A percentile compares a stretch with the other conserved stretches of the same genome.
Evolutionary conservation across 768 basidiomycete species (phyloP).

Genomic region (Candolleomyces aberdarensis): DNA sequence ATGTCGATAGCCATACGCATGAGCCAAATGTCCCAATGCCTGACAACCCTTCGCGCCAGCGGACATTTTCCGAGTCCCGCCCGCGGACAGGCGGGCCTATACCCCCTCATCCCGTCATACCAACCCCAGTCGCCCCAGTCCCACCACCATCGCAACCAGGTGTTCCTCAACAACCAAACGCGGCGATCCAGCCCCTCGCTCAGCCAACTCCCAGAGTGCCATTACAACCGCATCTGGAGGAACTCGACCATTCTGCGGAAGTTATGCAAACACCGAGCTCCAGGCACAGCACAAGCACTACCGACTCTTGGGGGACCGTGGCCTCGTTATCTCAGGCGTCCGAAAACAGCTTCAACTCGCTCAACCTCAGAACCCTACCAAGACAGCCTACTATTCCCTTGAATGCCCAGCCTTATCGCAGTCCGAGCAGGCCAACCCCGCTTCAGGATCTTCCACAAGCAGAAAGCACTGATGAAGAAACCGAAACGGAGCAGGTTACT

Average conservation of each 20-base stretch:
- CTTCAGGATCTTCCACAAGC: neutral
- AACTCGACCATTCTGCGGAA: neutral
- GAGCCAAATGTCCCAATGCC: neutral
- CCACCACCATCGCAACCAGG: neutral
- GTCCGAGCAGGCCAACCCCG: neutral
- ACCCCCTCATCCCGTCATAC: neutral
- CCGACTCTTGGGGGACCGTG: constrained; percentile 5
- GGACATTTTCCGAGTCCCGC: neutral
- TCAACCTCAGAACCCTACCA: neutral
- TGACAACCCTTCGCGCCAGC: neutral
- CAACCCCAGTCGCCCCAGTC: neutral
- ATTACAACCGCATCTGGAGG: neutral
- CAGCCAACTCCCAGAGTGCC: constrained; percentile 1
- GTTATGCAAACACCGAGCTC: constrained; percentile 1
- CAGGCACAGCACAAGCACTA: constrained; percentile 2
- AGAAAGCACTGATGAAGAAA: neutral
- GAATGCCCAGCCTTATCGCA: neutral
- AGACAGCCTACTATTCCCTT: neutral
- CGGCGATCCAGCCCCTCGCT: neutral
- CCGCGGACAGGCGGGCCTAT: neutral
- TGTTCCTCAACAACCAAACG: neutral
- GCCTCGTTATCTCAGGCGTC: neutral
- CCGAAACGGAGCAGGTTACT: neutral
- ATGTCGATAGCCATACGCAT: neutral
- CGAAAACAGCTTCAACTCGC: constrained; percentile 1